Percentiles rank a stretch among this genome's conserved stretches.
phyloP scores from a whole-genome alignment of 2,329 filamentous ascomycete genomes.

The Trichophyton mentagrophytes region DNA sequence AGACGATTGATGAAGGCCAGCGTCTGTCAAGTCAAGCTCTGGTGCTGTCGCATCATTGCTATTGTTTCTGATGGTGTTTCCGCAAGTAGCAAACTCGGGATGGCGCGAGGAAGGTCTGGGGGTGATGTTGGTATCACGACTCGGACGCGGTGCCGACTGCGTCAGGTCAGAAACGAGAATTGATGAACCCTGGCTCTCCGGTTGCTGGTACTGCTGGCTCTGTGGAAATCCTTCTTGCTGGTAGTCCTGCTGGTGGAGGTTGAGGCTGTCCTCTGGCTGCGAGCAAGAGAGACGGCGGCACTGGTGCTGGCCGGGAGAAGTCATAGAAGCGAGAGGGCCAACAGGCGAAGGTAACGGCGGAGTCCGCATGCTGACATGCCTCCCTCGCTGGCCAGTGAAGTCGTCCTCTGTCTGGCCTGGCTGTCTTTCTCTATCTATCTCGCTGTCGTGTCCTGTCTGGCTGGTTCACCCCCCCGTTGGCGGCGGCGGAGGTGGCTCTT shows the following conservation, averaged over 20 bases:
- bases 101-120: not conserved
- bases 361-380: constrained; percentile 27
- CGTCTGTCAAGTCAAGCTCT: not conserved
- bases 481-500: not conserved
- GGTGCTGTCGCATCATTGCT: not conserved
- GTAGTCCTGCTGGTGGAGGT: constrained; percentile 6
- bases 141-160: not conserved
- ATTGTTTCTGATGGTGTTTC: not conserved
- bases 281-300: constrained; percentile 5
- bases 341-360: constrained; percentile 30
- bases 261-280: constrained; percentile 5
- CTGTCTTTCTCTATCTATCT: not conserved
- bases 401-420: not conserved
- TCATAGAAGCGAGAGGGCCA: constrained; percentile 22
- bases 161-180: constrained; percentile 14
- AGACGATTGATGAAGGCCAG: not conserved
- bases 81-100: not conserved
- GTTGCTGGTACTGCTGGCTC: not conserved
- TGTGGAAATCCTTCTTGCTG: not conserved
- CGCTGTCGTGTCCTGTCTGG: not conserved
- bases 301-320: constrained; percentile 8
- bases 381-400: constrained; percentile 18
- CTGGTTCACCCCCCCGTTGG: not conserved
- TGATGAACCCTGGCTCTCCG: not conserved
- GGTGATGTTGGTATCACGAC: constrained; percentile 2